These are phyloP conservation scores for Tillandsia fasciculata DNA, from an alignment of 176 grass and related monocot species.

Conservation along the genomic window DNA sequence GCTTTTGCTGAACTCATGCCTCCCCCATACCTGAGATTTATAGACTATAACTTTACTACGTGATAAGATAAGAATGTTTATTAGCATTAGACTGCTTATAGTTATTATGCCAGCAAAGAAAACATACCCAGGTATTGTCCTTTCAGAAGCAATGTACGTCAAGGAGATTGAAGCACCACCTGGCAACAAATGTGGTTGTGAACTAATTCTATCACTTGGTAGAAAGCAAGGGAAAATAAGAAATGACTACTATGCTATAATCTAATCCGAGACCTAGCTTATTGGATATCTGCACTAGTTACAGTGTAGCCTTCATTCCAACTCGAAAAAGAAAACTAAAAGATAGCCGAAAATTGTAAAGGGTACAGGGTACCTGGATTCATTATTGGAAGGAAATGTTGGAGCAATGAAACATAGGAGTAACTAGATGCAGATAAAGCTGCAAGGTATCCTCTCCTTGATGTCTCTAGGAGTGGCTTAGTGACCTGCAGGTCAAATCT, in stretches of 20 bases:
- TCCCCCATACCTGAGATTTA: constrained; percentile 48
- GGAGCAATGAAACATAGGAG: constrained; percentile 74
- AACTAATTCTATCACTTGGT: background rate
- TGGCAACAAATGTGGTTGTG: constrained; percentile 20
- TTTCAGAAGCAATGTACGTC: constrained; percentile 92
- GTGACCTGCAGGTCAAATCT: constrained; percentile 42
- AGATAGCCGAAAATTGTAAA: constrained; percentile 1
- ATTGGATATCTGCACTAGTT: background rate
- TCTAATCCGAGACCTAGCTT: background rate
- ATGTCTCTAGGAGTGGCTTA: constrained; percentile 85
- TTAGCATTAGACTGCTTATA: background rate
- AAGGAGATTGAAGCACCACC: constrained; percentile 81
- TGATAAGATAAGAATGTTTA: background rate
- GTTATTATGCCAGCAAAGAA: background rate
- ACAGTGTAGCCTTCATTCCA: background rate
- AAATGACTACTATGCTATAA: too few species aligned
- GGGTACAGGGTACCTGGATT: constrained; percentile 51
- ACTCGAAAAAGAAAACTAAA: background rate
- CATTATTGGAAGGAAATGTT: constrained; percentile 94
- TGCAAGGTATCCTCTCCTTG: constrained; percentile 91
- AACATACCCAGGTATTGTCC: constrained; percentile 70
- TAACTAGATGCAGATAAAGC: constrained; percentile 95
- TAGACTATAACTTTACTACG: background rate
- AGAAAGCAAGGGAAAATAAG: too few species aligned
- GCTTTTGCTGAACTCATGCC: constrained; percentile 98